Percentiles rank a stretch among this genome's conserved stretches.
Conservation (phyloP, 1,139 yeast species). For the Saccharomyces hybrid region DNA sequence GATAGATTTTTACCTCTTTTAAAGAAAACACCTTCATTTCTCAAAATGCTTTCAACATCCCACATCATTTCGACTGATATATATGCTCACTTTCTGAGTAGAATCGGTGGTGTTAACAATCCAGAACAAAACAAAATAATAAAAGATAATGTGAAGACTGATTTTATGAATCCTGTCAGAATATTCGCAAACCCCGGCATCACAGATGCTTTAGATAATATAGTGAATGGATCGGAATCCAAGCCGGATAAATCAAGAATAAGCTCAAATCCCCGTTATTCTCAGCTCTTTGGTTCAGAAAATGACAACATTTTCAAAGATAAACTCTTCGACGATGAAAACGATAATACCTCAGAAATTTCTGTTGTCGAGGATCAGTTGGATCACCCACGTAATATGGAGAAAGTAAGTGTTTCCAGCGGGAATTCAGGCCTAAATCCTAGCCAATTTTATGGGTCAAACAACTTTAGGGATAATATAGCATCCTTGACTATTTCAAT, state of each 20-base stretch:
- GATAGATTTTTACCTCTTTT: constrained; percentile 48
- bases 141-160: constrained; percentile 3
- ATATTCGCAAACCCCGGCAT: constrained; percentile 17
- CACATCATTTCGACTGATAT: constrained; percentile 8
- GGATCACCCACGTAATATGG: background rate
- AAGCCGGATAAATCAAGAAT: background rate
- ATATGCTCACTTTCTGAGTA: background rate
- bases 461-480: constrained; percentile 8
- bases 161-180: constrained; percentile 6
- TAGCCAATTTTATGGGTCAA: background rate
- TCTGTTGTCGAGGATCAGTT: constrained; percentile 7
- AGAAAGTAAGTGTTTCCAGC: background rate
- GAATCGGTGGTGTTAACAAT: background rate
- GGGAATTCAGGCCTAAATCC: background rate
- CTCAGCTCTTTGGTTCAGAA: background rate
- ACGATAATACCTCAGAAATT: constrained; percentile 5
- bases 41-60: constrained; percentile 31
- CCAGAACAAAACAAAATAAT: background rate
- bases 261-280: background rate
- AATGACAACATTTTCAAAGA: constrained; percentile 3
- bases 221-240: constrained; percentile 10
- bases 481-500: constrained; percentile 46
- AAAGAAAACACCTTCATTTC: constrained; percentile 43
- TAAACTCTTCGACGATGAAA: constrained; percentile 8
- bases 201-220: constrained; percentile 17